These are phyloP conservation scores for Durio zibethinus DNA, from an alignment of 345 rosid genomes.

Conservation along the genomic window DNA sequence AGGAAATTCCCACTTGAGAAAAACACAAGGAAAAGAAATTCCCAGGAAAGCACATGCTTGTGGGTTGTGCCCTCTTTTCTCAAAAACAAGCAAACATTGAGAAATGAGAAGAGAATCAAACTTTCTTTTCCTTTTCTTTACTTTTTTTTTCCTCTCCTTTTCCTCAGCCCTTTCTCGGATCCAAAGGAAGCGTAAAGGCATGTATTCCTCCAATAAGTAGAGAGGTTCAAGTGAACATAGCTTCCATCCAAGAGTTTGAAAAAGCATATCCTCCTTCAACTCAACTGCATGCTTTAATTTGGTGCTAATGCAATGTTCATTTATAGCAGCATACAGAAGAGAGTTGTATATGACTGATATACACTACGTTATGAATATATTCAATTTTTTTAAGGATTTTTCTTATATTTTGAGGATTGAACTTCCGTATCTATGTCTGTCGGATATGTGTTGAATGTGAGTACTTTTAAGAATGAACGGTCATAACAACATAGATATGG, in stretches of 20 bases:
- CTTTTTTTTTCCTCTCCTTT: slow-evolving; percentile 6
- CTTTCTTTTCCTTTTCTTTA: not conserved
- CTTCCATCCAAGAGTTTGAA: not conserved
- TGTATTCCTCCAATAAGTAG: not conserved
- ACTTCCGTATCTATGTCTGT: too few relatives aligned
- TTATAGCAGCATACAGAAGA: not conserved
- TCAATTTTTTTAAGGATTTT: too few relatives aligned
- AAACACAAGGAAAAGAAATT: slow-evolving; percentile 2
- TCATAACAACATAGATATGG: not conserved
- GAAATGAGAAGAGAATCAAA: too few relatives aligned
- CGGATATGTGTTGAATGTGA: too few relatives aligned
- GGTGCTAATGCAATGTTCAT: not conserved
- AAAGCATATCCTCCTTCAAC: too few relatives aligned
- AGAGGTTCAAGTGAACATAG: not conserved
- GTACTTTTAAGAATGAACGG: too few relatives aligned
- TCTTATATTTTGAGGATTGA: too few relatives aligned
- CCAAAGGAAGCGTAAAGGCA: not conserved
- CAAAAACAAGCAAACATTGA: not conserved
- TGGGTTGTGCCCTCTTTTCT: not conserved
- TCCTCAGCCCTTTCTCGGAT: slow-evolving; percentile 25
- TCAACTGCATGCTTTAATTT: not conserved
- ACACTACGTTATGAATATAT: too few relatives aligned
- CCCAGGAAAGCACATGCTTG: slow-evolving; percentile 23
- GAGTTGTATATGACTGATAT: too few relatives aligned
- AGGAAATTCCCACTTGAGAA: slow-evolving; percentile 5